Evolutionary conservation across 805 yeast genomes (phyloP), one percentile per base, ranked within the genome.

Genomic region (Candida koratica): DNA sequence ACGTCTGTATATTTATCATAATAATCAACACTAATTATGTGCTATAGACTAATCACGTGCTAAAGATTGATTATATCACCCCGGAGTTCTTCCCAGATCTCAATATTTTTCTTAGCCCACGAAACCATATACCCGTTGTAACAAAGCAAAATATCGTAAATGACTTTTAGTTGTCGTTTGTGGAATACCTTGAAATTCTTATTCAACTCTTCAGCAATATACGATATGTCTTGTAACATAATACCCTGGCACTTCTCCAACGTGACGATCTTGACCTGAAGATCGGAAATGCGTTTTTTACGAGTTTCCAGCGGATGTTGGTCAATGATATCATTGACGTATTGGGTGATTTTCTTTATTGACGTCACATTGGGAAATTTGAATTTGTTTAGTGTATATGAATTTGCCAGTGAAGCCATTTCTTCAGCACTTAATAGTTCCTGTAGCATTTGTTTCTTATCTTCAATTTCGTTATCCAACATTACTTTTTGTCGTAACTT

Each of bases 71-170:
- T 34, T 11, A 67, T 47, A 33, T 65, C 73, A 13, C 63, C 69
- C 38, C 52, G 69, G n/a, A 80, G 75, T 40, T 77, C 84, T 41
- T 75, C 77, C 85, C 86, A 81, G 24, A 73, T 67, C 45, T 79
- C 84, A 28, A 77, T 56, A 50, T 81, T 80, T 59, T 77, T 77
- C 48, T 67, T 69, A 4, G 84, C 83, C 87, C 87, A 81, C 37
- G 72, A 75, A 19, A 77, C 58, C 23, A 81, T 69, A 37, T 76
- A 73, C 23, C 72, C 58, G 36, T 79, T 69, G 49, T 78, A 81
- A 12, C 76, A 71, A 28, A 58, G 38, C 38, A 80, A 61, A 44
- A 79, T 76, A 32, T 63, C 63, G 42, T 68, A 67, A 34, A 80
- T 66, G 29, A 75, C 73, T 26, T 67, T 68, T 37, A 75, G 67